Base-by-base conservation (phyloP, 768 basidiomycete genomes). In the Hygrocybe punicea region DNA sequence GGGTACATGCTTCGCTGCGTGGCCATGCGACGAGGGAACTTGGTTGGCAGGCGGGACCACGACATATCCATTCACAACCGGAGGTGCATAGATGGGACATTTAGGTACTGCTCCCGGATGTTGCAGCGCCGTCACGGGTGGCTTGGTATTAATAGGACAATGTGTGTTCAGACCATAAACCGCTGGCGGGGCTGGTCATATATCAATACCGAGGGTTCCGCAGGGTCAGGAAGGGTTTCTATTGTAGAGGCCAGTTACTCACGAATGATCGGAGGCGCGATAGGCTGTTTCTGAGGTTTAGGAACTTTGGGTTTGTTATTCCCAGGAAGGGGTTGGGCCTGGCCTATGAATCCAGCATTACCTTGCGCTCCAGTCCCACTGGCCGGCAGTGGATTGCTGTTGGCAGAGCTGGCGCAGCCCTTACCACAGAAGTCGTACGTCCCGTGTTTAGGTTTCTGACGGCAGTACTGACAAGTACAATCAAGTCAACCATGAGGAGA, bases 341-440 rank as follows among this genome's bases (percentile, higher is more conserved):
- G 29, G 29, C 29, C 29, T 29, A 8, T 29, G 33, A n/a, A n/a
- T n/a, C n/a, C n/a, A n/a, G n/a, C n/a, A n/a, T 47, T 51, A 13
- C 48, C 19, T 14, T 57, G 45, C 40, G 56, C 24, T 57, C 4
- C 44, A 55, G 11, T 58, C 21, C 17, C 48, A 25, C 13, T 19
- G 25, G 23, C 24, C 23, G 46, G 29, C 37, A 34, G 25, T n/a
- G 40, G 45, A 35, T 47, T 44, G 21, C 62, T 53, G 10, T n/a
- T 71, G 19, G 84, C 84, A 49, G 76, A 58, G 14, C 76, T 67
- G 16, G 84, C 84, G 62, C 85, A 87, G 53, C 79, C 82, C 75
- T 84, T 83, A 54, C 86, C 82, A 57, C 86, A 87, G 62, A 78
- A 87, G 51, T 82, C 79, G 61, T 82, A 81, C n/a, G 73, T 77